phyloP scores from a whole-genome alignment of 2,329 filamentous ascomycete genomes.

The Thelonectria rubi region DNA sequence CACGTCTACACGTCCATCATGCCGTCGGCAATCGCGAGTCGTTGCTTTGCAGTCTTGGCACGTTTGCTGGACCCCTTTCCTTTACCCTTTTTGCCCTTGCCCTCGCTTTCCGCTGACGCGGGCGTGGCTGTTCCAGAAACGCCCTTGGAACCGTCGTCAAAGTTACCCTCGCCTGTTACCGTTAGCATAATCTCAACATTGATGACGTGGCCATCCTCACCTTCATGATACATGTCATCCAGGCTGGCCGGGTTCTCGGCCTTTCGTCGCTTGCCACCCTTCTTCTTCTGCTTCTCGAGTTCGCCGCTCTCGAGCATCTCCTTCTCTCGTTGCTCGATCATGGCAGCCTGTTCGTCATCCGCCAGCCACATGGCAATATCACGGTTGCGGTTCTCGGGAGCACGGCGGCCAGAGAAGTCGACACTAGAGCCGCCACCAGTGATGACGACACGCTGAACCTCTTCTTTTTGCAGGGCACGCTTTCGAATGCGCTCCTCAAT shows the following conservation, averaged over 20 bases:
- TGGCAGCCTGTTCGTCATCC: slow-evolving; percentile 93
- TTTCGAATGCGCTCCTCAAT: slow-evolving; percentile 99
- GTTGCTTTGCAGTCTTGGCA: slow-evolving; percentile 74
- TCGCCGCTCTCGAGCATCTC: slow-evolving; percentile 81
- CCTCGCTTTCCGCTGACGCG: slow-evolving; percentile 74
- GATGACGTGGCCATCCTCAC: slow-evolving; percentile 63
- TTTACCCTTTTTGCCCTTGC: slow-evolving; percentile 64
- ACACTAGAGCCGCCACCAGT: slow-evolving; percentile 89
- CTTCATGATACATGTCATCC: slow-evolving; percentile 99
- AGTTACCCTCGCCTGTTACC: slow-evolving; percentile 86
- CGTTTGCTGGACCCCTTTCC: slow-evolving; percentile 62
- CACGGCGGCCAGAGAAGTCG: slow-evolving; percentile 92
- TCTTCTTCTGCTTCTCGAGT: slow-evolving; percentile 72
- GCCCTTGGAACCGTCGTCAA: slow-evolving; percentile 83
- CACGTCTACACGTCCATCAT: slow-evolving; percentile 46
- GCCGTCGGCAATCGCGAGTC: slow-evolving; percentile 74
- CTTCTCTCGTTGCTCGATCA: slow-evolving; percentile 92
- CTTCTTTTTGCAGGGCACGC: slow-evolving; percentile 96
- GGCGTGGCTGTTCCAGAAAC: slow-evolving; percentile 71
- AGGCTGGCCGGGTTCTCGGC: slow-evolving; percentile 70
- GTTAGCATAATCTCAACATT: slow-evolving; percentile 36
- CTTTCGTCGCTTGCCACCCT: slow-evolving; percentile 65
- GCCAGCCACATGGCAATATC: slow-evolving; percentile 99
- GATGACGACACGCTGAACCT: slow-evolving; percentile 97
- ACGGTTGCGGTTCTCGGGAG: slow-evolving; percentile 91